These are phyloP conservation scores for Coniochaeta hoffmannii DNA, from an alignment of 2,329 filamentous ascomycete species.

Conservation along the genomic window DNA sequence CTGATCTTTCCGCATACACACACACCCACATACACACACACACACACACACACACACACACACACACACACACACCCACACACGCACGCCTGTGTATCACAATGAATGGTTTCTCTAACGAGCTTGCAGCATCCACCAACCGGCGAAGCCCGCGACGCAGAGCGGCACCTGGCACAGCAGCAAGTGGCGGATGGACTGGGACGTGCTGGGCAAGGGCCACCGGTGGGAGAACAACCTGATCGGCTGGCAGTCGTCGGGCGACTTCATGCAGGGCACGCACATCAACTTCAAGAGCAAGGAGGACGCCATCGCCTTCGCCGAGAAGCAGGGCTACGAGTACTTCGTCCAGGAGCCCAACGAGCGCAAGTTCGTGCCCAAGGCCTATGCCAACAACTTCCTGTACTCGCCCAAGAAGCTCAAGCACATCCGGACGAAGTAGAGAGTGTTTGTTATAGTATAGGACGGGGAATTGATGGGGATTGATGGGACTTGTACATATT, in stretches of 20 bases:
- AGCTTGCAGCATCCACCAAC: conserved; percentile 72
- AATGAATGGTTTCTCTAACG: background rate
- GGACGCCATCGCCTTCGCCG: conserved; percentile 87
- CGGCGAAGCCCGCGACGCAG: conserved; percentile 90
- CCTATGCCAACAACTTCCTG: conserved; percentile 94
- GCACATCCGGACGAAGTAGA: conserved; percentile 74
- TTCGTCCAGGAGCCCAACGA: conserved; percentile 96
- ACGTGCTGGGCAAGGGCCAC: conserved; percentile 83
- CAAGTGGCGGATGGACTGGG: conserved; percentile 98
- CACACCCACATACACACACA: too few relatives aligned
- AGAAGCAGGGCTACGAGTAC: conserved; percentile 99
- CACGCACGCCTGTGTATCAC: too few relatives aligned
- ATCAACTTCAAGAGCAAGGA: conserved; percentile 89
- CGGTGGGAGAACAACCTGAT: conserved; percentile 98
- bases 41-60: too few relatives aligned
- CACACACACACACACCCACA: too few relatives aligned
- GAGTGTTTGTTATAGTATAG: too few relatives aligned
- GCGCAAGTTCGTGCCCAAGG: conserved; percentile 80
- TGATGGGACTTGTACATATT: background rate
- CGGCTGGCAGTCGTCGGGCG: conserved; percentile 95
- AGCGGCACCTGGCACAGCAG: conserved; percentile 80
- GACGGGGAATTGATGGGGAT: background rate
- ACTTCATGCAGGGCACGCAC: conserved; percentile 90
- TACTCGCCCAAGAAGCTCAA: conserved; percentile 84
- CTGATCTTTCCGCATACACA: background rate